These are phyloP conservation scores for Ormosia emarginata DNA, from an alignment of 306 rosid genomes.

Conservation along the genomic window DNA sequence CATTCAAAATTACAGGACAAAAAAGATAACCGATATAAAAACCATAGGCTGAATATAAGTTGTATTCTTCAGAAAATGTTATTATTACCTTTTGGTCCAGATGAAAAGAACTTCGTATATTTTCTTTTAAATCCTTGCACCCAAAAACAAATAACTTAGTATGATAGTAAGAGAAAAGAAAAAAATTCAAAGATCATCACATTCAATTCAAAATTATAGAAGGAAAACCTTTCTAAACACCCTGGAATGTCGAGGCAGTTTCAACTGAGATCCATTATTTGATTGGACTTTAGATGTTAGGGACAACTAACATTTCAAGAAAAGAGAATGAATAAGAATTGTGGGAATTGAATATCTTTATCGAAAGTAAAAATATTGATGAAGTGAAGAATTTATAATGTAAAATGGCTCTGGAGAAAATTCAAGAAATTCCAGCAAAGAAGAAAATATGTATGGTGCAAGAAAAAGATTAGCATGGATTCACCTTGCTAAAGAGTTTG, in stretches of 20 bases:
- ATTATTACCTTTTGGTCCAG: conserved; percentile 53
- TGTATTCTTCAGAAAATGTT: not conserved
- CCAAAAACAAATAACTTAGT: conserved; percentile 52
- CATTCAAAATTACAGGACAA: not conserved
- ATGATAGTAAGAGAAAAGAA: conserved; percentile 11
- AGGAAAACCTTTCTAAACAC: conserved; percentile 58
- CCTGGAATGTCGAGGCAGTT: conserved; percentile 37
- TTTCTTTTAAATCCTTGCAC: conserved; percentile 92
- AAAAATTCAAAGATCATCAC: not conserved
- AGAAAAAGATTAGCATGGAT: not conserved
- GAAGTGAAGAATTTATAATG: not conserved
- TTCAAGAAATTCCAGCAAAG: not conserved
- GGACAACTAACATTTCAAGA: conserved; percentile 57
- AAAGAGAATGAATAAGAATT: conserved; percentile 15
- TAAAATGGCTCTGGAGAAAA: not conserved
- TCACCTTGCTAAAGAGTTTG: conserved; percentile 91
- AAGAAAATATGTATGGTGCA: not conserved
- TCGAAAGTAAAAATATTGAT: not conserved
- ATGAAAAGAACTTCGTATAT: conserved; percentile 56
- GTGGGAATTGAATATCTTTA: conserved; percentile 1
- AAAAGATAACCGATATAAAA: not conserved
- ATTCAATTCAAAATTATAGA: conserved; percentile 24
- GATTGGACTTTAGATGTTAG: conserved; percentile 56
- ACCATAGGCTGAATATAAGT: not conserved
- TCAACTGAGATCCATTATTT: conserved; percentile 43